phyloP scores from a whole-genome alignment of 305 asterid species.

The Fraxinus platypoda region DNA sequence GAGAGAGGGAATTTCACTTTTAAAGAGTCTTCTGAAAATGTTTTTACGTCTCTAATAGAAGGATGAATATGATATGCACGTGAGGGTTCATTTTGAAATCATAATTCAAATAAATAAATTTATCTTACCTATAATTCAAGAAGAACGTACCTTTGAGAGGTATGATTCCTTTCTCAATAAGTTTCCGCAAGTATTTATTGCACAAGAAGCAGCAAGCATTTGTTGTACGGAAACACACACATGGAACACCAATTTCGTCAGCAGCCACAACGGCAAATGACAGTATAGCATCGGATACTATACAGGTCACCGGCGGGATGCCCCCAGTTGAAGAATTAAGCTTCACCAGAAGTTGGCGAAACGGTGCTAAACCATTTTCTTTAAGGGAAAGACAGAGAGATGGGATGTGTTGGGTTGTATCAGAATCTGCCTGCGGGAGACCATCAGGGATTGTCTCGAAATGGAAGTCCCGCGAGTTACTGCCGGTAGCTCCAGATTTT shows the following conservation, averaged over 20 bases:
- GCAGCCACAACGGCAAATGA: constrained; percentile 38
- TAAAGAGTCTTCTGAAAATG: too few relatives aligned
- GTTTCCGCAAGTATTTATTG: constrained; percentile 24
- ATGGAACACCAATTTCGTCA: constrained; percentile 33
- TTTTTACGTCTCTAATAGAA: too few relatives aligned
- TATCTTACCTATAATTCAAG: background rate
- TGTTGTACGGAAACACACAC: constrained; percentile 34
- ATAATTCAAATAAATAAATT: too few relatives aligned
- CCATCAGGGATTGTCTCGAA: constrained; percentile 44
- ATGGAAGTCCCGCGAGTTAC: constrained; percentile 23
- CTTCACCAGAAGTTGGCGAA: constrained; percentile 27
- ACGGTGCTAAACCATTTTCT: constrained; percentile 30
- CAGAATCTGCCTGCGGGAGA: constrained; percentile 27
- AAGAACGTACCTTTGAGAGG: constrained; percentile 36
- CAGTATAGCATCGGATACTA: constrained; percentile 38
- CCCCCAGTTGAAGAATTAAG: constrained; percentile 6
- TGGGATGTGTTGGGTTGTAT: constrained; percentile 30
- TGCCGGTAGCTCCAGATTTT: constrained; percentile 25
- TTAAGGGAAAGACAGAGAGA: constrained; percentile 26
- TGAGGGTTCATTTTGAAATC: too few relatives aligned
- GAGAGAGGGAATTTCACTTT: too few relatives aligned
- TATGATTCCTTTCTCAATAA: constrained; percentile 33
- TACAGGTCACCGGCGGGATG: constrained; percentile 37
- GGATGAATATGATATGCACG: too few relatives aligned
- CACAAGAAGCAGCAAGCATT: constrained; percentile 32